phyloP scores from a whole-genome alignment of 2,329 filamentous ascomycete species.

The Ceratocystis huliohia region DNA sequence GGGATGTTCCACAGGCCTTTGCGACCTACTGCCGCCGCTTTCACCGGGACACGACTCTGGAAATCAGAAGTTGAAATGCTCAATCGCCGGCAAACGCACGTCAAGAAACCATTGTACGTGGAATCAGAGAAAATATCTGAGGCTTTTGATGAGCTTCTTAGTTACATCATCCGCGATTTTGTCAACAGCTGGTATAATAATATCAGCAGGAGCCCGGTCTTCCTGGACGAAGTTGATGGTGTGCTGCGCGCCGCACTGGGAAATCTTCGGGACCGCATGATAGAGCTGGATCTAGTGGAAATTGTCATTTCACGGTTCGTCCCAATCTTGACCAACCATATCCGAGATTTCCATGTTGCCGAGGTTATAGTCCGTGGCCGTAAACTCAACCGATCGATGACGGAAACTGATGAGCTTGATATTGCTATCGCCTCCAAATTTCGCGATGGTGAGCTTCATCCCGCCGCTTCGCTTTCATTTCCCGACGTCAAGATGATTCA shows the following conservation, averaged over 20 bases:
- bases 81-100: conserved; percentile 53
- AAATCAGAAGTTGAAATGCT: conserved; percentile 54
- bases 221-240: conserved; percentile 76
- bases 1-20: conserved; percentile 29
- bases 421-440: conserved; percentile 93
- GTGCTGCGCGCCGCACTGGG: conserved; percentile 60
- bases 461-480: conserved; percentile 69
- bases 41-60: conserved; percentile 55
- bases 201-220: conserved; percentile 70
- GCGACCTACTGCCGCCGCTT: conserved; percentile 39
- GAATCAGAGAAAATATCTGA: conserved; percentile 65
- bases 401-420: conserved; percentile 92
- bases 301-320: conserved; percentile 69
- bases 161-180: conserved; percentile 68
- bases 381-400: conserved; percentile 77
- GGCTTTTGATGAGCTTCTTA: conserved; percentile 66
- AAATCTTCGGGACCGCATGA: conserved; percentile 57
- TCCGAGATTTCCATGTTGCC: conserved; percentile 82
- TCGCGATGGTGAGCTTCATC: conserved; percentile 73
- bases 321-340: conserved; percentile 75
- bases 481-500: conserved; percentile 74
- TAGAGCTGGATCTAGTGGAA: conserved; percentile 70
- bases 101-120: conserved; percentile 57
- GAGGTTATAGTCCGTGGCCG: conserved; percentile 76
- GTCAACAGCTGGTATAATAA: conserved; percentile 76